Evolutionary conservation across 805 yeast genomes (phyloP).

Genomic region (Candida suzukii): DNA sequence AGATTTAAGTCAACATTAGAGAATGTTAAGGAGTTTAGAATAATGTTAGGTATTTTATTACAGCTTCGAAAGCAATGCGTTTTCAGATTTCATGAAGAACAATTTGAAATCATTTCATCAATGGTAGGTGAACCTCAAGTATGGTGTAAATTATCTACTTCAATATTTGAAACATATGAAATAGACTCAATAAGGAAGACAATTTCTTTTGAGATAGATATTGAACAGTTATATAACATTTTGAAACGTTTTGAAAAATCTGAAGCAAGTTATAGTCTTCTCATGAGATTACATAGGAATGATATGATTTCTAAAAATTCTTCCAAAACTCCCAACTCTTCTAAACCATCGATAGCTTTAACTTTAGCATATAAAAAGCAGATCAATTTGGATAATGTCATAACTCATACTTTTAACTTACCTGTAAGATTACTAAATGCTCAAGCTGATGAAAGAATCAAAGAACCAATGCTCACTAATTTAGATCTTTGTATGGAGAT

Average conservation of each 20-base stretch:
- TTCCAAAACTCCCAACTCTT: not conserved
- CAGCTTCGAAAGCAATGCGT: constrained; percentile 49
- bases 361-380: constrained; percentile 48
- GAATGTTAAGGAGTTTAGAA: constrained; percentile 15
- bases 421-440: constrained; percentile 60
- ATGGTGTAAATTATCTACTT: constrained; percentile 51
- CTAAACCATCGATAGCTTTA: constrained; percentile 38
- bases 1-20: constrained; percentile 19
- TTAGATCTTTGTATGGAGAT: constrained; percentile 51
- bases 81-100: constrained; percentile 44
- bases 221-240: constrained; percentile 54
- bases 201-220: constrained; percentile 54
- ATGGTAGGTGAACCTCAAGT: constrained; percentile 55
- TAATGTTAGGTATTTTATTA: constrained; percentile 19
- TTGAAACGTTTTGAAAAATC: constrained; percentile 49
- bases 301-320: too few relatives aligned
- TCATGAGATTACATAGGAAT: constrained; percentile 47
- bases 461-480: constrained; percentile 56
- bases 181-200: constrained; percentile 44
- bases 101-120: constrained; percentile 44
- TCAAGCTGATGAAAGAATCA: constrained; percentile 42
- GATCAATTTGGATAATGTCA: constrained; percentile 32
- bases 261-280: constrained; percentile 38
- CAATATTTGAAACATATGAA: constrained; percentile 42
- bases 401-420: constrained; percentile 61